phyloP scores from a whole-genome alignment of 257 asterid species.

The Leonotis leonurus region DNA sequence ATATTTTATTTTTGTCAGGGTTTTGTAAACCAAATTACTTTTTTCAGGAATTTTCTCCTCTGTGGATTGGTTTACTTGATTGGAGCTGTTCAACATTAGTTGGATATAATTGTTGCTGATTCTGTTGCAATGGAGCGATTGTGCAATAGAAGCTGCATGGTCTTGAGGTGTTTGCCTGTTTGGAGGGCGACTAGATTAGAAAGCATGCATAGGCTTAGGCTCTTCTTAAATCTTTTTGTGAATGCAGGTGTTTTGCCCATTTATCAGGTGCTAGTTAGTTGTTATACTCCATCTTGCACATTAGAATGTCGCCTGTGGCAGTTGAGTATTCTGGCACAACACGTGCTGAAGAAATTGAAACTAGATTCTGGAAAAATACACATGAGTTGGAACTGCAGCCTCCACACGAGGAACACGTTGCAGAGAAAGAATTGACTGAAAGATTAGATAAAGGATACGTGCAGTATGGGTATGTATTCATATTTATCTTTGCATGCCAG shows the following conservation, averaged over 20 bases:
- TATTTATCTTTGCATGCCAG: neutral
- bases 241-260: constrained; percentile 61
- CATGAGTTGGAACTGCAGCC: constrained; percentile 23
- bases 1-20: constrained; percentile 34
- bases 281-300: constrained; percentile 25
- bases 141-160: constrained; percentile 50
- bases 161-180: constrained; percentile 57
- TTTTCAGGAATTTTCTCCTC: constrained; percentile 43
- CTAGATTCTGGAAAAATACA: constrained; percentile 7
- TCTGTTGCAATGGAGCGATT: constrained; percentile 53
- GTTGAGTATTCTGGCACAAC: constrained; percentile 31
- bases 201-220: constrained; percentile 42
- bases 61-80: constrained; percentile 45
- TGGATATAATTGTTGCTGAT: constrained; percentile 70
- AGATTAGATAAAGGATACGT: constrained; percentile 51
- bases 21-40: constrained; percentile 45
- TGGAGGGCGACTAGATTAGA: constrained; percentile 48
- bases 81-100: constrained; percentile 62
- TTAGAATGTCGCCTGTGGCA: constrained; percentile 46
- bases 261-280: constrained; percentile 30
- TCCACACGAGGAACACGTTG: constrained; percentile 17
- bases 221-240: constrained; percentile 47
- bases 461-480: constrained; percentile 59
- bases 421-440: constrained; percentile 23
- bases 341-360: constrained; percentile 20